Conservation (phyloP, 805 yeast genomes). For the Schizosaccharomyces osmophilus region DNA sequence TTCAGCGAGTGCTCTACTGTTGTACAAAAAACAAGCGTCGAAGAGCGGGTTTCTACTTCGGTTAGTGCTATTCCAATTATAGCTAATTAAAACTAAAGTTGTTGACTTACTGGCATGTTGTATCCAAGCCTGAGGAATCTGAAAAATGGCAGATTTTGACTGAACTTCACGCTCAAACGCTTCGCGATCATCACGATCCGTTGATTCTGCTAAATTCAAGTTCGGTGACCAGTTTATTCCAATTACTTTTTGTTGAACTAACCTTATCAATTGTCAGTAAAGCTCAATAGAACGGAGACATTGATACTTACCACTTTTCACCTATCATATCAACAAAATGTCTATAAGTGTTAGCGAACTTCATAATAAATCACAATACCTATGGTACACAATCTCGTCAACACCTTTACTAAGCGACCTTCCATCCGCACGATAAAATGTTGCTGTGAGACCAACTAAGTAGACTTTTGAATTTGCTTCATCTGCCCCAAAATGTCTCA, state of each 20-base stretch:
- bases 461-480: slow-evolving; percentile 21
- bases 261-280: slow-evolving; percentile 30
- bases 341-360: slow-evolving; percentile 11
- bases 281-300: slow-evolving; percentile 38
- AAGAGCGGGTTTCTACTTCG: slow-evolving; percentile 16
- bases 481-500: slow-evolving; percentile 32
- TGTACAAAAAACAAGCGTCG: slow-evolving; percentile 58
- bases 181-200: not conserved
- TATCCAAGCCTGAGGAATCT: slow-evolving; percentile 30
- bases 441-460: slow-evolving; percentile 72
- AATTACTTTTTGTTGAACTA: slow-evolving; percentile 21
- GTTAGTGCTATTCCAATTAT: not conserved
- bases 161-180: slow-evolving; percentile 33
- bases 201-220: slow-evolving; percentile 17
- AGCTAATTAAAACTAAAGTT: not conserved
- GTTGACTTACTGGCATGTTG: slow-evolving; percentile 14
- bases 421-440: slow-evolving; percentile 56
- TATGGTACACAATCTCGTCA: slow-evolving; percentile 50
- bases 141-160: slow-evolving; percentile 26
- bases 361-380: not conserved
- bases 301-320: slow-evolving; percentile 3
- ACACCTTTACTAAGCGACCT: slow-evolving; percentile 31
- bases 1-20: slow-evolving; percentile 40
- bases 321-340: slow-evolving; percentile 38
- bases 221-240: slow-evolving; percentile 20